Evolutionary conservation across 1,284 basidiomycete species (phyloP), one percentile per base, ranked within the genome.

Genomic region (Papiliotrema nemorosa): DNA sequence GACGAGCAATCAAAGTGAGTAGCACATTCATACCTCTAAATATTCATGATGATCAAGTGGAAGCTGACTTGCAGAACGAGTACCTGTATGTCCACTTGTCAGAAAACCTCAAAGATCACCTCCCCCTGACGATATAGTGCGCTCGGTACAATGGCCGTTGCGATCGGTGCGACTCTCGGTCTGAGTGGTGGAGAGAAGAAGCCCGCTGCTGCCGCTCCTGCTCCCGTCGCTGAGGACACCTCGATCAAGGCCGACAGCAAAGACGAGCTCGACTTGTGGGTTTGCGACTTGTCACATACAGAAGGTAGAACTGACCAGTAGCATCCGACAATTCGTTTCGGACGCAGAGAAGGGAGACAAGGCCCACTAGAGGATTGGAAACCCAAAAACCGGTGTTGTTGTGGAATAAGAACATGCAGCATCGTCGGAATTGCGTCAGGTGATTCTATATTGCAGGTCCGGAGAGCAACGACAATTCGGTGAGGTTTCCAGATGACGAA

Each of bases 1-100:
- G 73, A 59, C 55, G 58, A 55, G 67, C 62, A 56, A 73, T 75
- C 65, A 75, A 75, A 66, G 73, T 75, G 55, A 58, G 71, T 62
- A 9, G 5, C 13, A 22, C 3, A 12, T n/a, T n/a, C n/a, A n/a
- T n/a, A 6, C 29, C 10, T 29, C 16, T n/a, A 10, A n/a, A 5
- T 47, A 13, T 16, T 36, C 13, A 20, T 20, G 40, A 13, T 37
- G 25, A 12, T 14, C 20, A 21, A 42, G 14, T 25, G 10, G 26
- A 10, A 22, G 29, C 26, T 49, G 36, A 49, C 18, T 22, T 39
- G 18, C 31, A 61, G 59, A 61, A 58, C 57, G 59, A 61, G 53
- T 61, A 61, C 59, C 44, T 61, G 59, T 61, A 49, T 44, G 57
- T 39, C 29, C 12, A 37, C 12, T 24, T 18, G 7, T 26, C 18